Percentiles rank a stretch among this genome's conserved stretches.
Conservation (phyloP, 768 basidiomycete genomes). For the Boletellus ananiceps region DNA sequence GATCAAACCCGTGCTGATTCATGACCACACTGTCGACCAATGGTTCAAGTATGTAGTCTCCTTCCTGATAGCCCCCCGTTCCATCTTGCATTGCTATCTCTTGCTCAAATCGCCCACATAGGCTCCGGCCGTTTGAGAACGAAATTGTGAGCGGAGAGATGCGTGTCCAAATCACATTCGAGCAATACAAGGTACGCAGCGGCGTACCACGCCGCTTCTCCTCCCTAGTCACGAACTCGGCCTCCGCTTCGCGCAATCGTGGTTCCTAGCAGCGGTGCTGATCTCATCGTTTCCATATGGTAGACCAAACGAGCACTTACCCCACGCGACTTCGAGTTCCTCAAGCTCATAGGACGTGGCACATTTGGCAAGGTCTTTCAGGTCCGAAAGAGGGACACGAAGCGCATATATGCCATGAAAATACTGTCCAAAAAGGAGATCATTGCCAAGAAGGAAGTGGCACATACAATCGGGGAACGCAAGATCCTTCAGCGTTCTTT, state of each 20-base stretch:
- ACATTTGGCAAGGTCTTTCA: constrained; percentile 99
- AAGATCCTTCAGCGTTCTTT: constrained; percentile 94
- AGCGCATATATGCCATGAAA: constrained; percentile 99
- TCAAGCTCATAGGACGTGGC: constrained; percentile 96
- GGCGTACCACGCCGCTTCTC: constrained; percentile 18
- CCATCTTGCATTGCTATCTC: constrained; percentile 6
- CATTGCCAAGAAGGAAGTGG: constrained; percentile 97
- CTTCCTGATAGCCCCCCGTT: constrained; percentile 13
- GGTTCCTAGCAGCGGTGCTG: constrained; percentile 18
- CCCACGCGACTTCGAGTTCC: constrained; percentile 97
- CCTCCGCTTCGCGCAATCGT: constrained; percentile 23
- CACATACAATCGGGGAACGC: constrained; percentile 98
- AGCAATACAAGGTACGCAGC: constrained; percentile 71
- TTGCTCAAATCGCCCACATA: constrained; percentile 29
- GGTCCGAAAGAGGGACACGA: constrained; percentile 96
- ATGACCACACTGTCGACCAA: constrained; percentile 92
- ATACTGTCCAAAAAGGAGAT: constrained; percentile 98
- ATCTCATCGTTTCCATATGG: constrained; percentile 15
- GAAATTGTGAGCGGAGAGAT: constrained; percentile 91
- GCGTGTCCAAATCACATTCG: constrained; percentile 90
- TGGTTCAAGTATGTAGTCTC: constrained; percentile 83
- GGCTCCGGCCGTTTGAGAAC: constrained; percentile 70
- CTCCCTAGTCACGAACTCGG: constrained; percentile 22
- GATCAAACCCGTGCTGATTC: constrained; percentile 85
- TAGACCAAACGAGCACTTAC: constrained; percentile 83